Evolutionary conservation across 1,284 basidiomycete genomes (phyloP).

Genomic region (Rhodotorula sp.): DNA sequence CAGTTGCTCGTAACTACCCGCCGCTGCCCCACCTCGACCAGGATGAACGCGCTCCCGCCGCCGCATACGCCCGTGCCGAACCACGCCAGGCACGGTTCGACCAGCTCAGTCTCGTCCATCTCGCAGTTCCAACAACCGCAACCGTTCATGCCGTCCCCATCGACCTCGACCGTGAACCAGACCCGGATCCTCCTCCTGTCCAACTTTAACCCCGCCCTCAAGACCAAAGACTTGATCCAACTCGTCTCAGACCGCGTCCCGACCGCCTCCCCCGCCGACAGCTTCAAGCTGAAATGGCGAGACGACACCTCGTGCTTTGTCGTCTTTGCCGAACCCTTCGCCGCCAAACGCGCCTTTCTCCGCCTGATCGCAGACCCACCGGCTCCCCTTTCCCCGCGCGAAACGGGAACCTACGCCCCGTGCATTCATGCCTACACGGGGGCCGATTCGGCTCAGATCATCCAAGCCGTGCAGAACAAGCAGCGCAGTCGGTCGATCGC

Average conservation of each 20-base stretch:
- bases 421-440: slow-evolving; percentile 87
- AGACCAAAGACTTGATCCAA: slow-evolving; percentile 91
- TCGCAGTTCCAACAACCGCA: background rate
- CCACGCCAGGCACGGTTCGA: background rate
- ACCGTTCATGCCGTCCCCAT: background rate
- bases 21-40: no score
- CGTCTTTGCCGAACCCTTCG: slow-evolving; percentile 68
- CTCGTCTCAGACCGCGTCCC: slow-evolving; percentile 77
- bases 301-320: slow-evolving; percentile 94
- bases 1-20: no score
- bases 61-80: slow-evolving; percentile 1
- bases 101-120: background rate
- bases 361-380: slow-evolving; percentile 79
- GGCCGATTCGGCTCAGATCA: slow-evolving; percentile 84
- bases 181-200: slow-evolving; percentile 90
- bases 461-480: slow-evolving; percentile 74
- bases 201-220: slow-evolving; percentile 90
- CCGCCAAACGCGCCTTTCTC: slow-evolving; percentile 92
- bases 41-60: background rate
- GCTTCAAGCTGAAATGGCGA: slow-evolving; percentile 98
- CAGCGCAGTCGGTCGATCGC: slow-evolving; percentile 41
- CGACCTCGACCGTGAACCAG: slow-evolving; percentile 28
- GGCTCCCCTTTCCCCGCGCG: slow-evolving; percentile 58
- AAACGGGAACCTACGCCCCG: slow-evolving; percentile 51
- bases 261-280: slow-evolving; percentile 71